These are phyloP conservation scores for Trichophyton benhamiae DNA, from an alignment of 2,329 filamentous ascomycete species.

Conservation along the genomic window DNA sequence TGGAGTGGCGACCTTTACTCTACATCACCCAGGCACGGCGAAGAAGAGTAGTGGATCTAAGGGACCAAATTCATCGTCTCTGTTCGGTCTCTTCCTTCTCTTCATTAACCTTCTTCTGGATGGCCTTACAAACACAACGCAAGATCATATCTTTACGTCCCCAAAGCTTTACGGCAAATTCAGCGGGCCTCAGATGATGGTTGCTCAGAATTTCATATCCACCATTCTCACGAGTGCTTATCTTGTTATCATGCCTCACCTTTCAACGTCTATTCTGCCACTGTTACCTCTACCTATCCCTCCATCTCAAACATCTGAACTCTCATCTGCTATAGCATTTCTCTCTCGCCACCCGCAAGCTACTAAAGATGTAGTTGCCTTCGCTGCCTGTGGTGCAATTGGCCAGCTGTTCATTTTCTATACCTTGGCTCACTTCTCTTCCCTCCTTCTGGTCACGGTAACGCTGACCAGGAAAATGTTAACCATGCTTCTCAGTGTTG, in stretches of 20 bases:
- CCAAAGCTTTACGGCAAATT: conserved; percentile 58
- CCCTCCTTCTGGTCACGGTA: conserved; percentile 82
- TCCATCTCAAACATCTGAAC: conserved; percentile 55
- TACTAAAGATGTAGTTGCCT: conserved; percentile 77
- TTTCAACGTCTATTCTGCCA: conserved; percentile 56
- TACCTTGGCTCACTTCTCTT: conserved; percentile 84
- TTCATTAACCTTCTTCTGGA: conserved; percentile 88
- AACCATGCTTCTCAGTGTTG: conserved; percentile 92
- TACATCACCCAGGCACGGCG: conserved; percentile 59
- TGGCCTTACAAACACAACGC: conserved; percentile 88
- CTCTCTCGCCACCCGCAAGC: conserved; percentile 67
- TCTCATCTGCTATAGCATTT: conserved; percentile 67
- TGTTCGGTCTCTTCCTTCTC: conserved; percentile 62
- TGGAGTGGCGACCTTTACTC: conserved; percentile 87
- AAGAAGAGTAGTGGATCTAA: conserved; percentile 40
- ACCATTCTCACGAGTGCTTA: conserved; percentile 66
- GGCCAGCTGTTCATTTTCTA: conserved; percentile 98
- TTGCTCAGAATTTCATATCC: conserved; percentile 82
- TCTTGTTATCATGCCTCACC: conserved; percentile 63
- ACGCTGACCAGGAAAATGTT: conserved; percentile 98
- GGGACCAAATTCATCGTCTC: conserved; percentile 52
- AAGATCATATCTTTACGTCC: conserved; percentile 79
- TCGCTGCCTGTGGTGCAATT: conserved; percentile 78
- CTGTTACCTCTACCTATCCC: conserved; percentile 51
- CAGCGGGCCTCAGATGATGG: conserved; percentile 97